Percentiles rank a stretch among this genome's conserved stretches.
phyloP scores from a whole-genome alignment of 1,284 basidiomycete genomes.

The Puccinia hordei region DNA sequence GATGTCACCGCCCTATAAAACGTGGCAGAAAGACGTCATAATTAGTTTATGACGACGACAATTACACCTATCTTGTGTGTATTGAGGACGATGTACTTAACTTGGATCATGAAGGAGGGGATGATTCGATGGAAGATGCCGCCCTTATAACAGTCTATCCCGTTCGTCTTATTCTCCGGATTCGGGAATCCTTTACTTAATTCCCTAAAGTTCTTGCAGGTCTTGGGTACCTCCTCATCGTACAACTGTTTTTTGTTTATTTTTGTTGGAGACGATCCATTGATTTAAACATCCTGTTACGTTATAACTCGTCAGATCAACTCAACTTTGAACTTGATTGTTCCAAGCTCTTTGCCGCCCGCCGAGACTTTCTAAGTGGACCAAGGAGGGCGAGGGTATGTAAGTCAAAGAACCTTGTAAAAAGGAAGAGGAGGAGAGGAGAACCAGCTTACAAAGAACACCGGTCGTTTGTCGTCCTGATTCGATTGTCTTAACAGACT shows the following conservation, averaged over 20 bases:
- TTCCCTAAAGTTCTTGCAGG: conserved; percentile 42
- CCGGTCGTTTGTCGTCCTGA: background rate
- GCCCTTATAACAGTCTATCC: conserved; percentile 56
- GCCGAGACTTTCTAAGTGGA: conserved; percentile 4
- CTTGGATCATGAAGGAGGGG: conserved; percentile 59
- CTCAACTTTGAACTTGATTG: conserved; percentile 12
- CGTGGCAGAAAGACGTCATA: background rate
- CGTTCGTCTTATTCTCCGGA: background rate
- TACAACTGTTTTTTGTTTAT: background rate
- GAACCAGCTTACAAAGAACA: background rate
- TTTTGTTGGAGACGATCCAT: background rate
- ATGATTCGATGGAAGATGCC: conserved; percentile 59
- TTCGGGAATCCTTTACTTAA: background rate
- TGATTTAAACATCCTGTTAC: background rate
- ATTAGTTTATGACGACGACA: background rate
- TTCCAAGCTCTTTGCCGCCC: conserved; percentile 2
- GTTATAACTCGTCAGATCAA: background rate
- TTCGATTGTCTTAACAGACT: background rate
- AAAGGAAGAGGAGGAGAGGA: background rate
- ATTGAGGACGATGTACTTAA: conserved; percentile 54
- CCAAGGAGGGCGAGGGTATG: background rate
- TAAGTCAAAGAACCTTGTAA: background rate
- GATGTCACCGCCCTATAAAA: conserved; percentile 40
- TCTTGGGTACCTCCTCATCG: conserved; percentile 38
- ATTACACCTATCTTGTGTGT: background rate